phyloP scores from a whole-genome alignment of 495 filamentous ascomycete genomes.

The Hyaloscypha bicolor region DNA sequence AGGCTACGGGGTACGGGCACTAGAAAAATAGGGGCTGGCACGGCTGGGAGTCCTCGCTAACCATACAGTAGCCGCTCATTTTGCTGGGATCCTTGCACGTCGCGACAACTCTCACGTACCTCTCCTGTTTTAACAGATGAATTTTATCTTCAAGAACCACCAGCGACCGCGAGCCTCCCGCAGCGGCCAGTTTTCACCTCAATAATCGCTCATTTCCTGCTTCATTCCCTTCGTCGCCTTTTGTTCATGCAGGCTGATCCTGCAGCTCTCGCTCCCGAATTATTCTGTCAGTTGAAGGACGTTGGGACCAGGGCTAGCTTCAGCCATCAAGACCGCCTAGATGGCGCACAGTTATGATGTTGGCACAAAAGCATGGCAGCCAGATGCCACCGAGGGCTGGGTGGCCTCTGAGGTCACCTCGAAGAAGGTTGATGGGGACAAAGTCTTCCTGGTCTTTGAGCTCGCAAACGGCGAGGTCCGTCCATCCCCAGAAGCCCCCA shows the following conservation, averaged over 20 bases:
- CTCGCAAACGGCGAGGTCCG: slow-evolving; percentile 90
- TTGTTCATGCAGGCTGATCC: slow-evolving; percentile 30
- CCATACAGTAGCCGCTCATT: neutral
- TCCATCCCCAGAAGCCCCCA: slow-evolving; percentile 1
- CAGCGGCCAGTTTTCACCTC: neutral
- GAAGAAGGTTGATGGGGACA: slow-evolving; percentile 81
- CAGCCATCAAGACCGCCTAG: slow-evolving; percentile 31
- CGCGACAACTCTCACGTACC: neutral
- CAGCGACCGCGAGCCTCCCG: slow-evolving; percentile 9
- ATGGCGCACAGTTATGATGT: slow-evolving; percentile 99
- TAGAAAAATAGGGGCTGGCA: neutral
- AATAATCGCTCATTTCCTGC: slow-evolving; percentile 8
- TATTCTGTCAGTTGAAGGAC: slow-evolving; percentile 26
- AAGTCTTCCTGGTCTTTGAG: slow-evolving; percentile 81
- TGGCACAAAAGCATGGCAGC: slow-evolving; percentile 97
- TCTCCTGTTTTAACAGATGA: slow-evolving; percentile 13
- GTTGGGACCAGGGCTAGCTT: slow-evolving; percentile 19
- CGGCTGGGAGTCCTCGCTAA: neutral
- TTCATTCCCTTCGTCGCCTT: neutral
- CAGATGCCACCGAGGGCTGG: slow-evolving; percentile 94
- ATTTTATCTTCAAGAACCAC: slow-evolving; percentile 6
- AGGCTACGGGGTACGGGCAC: neutral
- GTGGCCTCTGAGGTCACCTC: slow-evolving; percentile 92
- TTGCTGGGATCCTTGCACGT: neutral
- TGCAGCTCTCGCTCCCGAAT: slow-evolving; percentile 17